phyloP scores from a whole-genome alignment of 495 filamentous ascomycete species.

The Penicillium alfredii region DNA sequence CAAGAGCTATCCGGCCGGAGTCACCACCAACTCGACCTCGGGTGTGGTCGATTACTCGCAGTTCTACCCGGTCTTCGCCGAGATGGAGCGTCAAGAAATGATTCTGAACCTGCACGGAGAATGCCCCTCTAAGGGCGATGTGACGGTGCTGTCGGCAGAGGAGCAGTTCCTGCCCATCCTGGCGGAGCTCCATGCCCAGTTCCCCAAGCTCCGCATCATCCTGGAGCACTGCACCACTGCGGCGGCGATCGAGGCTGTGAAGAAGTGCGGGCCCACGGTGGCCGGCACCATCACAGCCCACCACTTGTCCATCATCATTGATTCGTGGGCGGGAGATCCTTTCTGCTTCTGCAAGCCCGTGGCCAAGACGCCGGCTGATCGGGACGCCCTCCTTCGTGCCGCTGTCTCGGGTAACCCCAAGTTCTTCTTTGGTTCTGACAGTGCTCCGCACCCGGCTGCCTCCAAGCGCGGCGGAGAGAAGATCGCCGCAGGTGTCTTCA shows the following conservation, averaged over 20 bases:
- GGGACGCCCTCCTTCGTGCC: constrained; percentile 67
- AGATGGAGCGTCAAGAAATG: constrained; percentile 65
- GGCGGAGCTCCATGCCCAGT: constrained; percentile 60
- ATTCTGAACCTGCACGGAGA: constrained; percentile 62
- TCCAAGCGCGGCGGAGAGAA: constrained; percentile 63
- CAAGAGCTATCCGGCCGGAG: constrained; percentile 60
- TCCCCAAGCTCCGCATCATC: constrained; percentile 77
- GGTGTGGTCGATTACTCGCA: constrained; percentile 68
- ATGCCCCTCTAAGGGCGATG: constrained; percentile 42
- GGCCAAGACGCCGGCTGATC: constrained; percentile 68
- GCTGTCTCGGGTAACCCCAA: constrained; percentile 61
- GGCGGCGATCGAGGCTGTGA: constrained; percentile 73
- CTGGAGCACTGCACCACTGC: constrained; percentile 74
- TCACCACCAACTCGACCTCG: constrained; percentile 76
- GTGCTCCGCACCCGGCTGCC: constrained; percentile 68
- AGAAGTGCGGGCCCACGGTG: constrained; percentile 67
- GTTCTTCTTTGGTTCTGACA: constrained; percentile 73
- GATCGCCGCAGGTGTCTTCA: constrained; percentile 82
- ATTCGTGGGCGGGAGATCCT: constrained; percentile 68
- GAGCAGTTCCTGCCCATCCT: constrained; percentile 74
- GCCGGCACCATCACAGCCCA: constrained; percentile 62
- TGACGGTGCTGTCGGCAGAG: constrained; percentile 76
- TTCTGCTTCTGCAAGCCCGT: constrained; percentile 87
- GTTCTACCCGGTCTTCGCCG: constrained; percentile 73
- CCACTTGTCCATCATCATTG: constrained; percentile 71